Evolutionary conservation across 2,329 filamentous ascomycete species (phyloP).

Genomic region (Monosporascus sp.): DNA sequence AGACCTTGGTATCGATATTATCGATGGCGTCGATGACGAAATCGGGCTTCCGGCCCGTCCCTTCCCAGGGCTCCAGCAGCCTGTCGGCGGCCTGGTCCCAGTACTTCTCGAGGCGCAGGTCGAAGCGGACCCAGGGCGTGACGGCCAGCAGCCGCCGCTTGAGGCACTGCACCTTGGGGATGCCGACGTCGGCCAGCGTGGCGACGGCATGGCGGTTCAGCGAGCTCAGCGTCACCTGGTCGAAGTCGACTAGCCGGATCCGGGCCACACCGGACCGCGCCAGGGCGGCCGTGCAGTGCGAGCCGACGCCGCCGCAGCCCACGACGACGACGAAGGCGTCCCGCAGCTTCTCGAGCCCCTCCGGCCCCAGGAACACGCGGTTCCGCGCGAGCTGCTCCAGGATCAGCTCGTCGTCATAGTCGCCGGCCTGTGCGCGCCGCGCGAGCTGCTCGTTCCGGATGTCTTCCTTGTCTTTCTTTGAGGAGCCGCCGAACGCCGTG

Average conservation of each 20-base stretch:
- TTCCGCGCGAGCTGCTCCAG: constrained; percentile 93
- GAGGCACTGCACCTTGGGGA: constrained; percentile 84
- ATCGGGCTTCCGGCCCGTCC: constrained; percentile 60
- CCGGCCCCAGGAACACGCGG: constrained; percentile 80
- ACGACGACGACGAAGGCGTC: constrained; percentile 82
- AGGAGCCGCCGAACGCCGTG: constrained; percentile 55
- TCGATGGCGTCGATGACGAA: constrained; percentile 98
- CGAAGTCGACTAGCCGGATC: constrained; percentile 89
- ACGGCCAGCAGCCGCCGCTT: constrained; percentile 76
- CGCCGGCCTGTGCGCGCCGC: constrained; percentile 54
- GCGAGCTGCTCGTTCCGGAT: constrained; percentile 54
- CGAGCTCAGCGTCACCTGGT: constrained; percentile 92
- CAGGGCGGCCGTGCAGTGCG: constrained; percentile 81
- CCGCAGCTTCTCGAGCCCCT: constrained; percentile 74
- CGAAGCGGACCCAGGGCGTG: constrained; percentile 86
- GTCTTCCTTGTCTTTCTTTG: constrained; percentile 54
- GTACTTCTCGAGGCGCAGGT: constrained; percentile 81
- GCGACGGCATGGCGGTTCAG: constrained; percentile 95
- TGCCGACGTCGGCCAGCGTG: constrained; percentile 88
- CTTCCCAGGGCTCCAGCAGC: constrained; percentile 63
- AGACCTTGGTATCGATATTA: constrained; percentile 96
- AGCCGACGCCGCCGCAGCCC: constrained; percentile 90
- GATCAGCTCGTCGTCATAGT: constrained; percentile 74
- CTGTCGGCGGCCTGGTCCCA: constrained; percentile 58
- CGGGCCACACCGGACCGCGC: constrained; percentile 85